Percentiles rank a stretch among this genome's conserved stretches.
Conservation (phyloP, 768 basidiomycete genomes). For the Phylloporus sp. region DNA sequence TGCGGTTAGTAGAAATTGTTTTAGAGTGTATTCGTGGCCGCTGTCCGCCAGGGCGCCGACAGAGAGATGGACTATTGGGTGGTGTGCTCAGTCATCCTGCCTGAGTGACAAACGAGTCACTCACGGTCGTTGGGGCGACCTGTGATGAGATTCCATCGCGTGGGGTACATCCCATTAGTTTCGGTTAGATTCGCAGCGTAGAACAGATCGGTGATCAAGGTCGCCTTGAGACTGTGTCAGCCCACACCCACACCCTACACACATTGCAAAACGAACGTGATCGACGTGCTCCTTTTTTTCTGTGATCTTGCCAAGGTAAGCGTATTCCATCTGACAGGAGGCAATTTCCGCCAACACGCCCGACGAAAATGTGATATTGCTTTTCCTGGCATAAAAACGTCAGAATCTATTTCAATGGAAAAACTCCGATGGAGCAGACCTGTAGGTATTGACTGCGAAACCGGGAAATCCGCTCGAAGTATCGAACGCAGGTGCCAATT, state of each 20-base stretch:
- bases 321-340: constrained; percentile 77
- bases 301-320: constrained; percentile 75
- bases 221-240: constrained; percentile 35
- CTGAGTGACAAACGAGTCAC: constrained; percentile 15
- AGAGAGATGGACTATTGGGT: constrained; percentile 37
- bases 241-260: too few relatives aligned
- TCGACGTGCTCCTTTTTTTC: constrained; percentile 61
- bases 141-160: constrained; percentile 46
- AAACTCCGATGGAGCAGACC: constrained; percentile 30
- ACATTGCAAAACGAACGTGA: constrained; percentile 37
- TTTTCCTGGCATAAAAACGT: neutral
- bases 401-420: neutral
- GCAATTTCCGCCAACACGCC: constrained; percentile 71
- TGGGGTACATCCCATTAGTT: constrained; percentile 61
- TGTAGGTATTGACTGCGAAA: constrained; percentile 63
- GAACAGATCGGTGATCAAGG: constrained; percentile 44
- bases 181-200: constrained; percentile 39
- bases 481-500: constrained; percentile 66
- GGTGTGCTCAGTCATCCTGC: neutral
- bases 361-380: neutral
- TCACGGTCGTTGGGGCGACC: constrained; percentile 46
- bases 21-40: constrained; percentile 72
- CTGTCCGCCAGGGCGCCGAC: constrained; percentile 67
- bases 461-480: constrained; percentile 65
- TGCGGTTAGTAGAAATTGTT: constrained; percentile 63